A percentile compares a stretch with the other conserved stretches of the same genome.
Evolutionary conservation across 164 flowering plant genomes (phyloP).

Genomic region (Sextonia rubra): DNA sequence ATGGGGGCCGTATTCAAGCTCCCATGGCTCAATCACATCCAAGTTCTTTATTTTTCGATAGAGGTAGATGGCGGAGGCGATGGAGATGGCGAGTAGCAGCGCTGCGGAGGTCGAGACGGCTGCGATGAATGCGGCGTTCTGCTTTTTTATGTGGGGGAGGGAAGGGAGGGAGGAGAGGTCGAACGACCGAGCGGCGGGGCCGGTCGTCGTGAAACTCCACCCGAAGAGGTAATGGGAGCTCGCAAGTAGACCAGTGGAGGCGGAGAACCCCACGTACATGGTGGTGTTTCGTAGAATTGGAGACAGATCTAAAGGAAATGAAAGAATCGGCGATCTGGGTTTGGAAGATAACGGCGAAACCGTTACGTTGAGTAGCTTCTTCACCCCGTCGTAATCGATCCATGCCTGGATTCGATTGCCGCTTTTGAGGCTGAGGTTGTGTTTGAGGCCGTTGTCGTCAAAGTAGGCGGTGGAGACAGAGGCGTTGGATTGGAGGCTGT

Average conservation of each 20-base stretch:
- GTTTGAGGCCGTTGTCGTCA: slow-evolving; percentile 1
- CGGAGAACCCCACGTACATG: slow-evolving; percentile 80
- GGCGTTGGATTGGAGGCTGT: slow-evolving; percentile 42
- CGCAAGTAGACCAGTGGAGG: slow-evolving; percentile 54
- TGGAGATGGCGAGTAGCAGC: not conserved
- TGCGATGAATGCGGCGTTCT: slow-evolving; percentile 16
- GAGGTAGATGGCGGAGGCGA: slow-evolving; percentile 20
- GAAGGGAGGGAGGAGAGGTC: slow-evolving; percentile 35
- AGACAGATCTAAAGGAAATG: slow-evolving; percentile 47
- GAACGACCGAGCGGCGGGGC: slow-evolving; percentile 19
- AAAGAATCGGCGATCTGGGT: slow-evolving; percentile 30
- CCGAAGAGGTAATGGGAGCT: slow-evolving; percentile 26
- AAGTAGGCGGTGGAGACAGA: slow-evolving; percentile 32
- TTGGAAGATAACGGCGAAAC: slow-evolving; percentile 33
- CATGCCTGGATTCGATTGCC: slow-evolving; percentile 48
- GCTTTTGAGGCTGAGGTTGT: slow-evolving; percentile 31
- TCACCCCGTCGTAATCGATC: slow-evolving; percentile 56
- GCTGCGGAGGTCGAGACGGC: slow-evolving; percentile 26
- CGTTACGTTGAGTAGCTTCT: slow-evolving; percentile 32
- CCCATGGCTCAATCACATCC: slow-evolving; percentile 56
- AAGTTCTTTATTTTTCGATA: slow-evolving; percentile 32
- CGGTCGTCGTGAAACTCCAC: slow-evolving; percentile 33
- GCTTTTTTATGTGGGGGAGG: slow-evolving; percentile 32
- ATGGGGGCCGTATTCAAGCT: slow-evolving; percentile 49
- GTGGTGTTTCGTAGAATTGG: slow-evolving; percentile 23